Evolutionary conservation across 352 stramenopile genomes (phyloP), one percentile per base, ranked within the genome.

Genomic region (Peronosclerospora sorghi): DNA sequence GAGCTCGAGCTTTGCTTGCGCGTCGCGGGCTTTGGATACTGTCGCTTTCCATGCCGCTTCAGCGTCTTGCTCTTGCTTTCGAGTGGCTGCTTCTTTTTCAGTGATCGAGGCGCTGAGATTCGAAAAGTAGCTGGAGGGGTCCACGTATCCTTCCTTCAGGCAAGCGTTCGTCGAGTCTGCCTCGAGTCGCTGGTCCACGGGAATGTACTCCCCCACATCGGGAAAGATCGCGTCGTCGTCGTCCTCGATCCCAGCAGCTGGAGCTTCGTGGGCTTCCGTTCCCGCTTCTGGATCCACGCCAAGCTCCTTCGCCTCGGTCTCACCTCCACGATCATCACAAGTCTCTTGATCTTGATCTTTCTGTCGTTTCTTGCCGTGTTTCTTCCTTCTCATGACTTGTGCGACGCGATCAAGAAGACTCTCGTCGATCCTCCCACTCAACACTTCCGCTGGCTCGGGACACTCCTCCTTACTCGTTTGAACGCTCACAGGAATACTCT

Each of bases 391-490:
- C 41, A 70, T 53, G 12, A 65, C 35, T 10, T 76, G 56, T 2
- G 32, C 42, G 15, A 89, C 60, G 19, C 54, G 51, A 1, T 47
- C 39, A 38, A 89, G 68, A 20, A 84, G 45, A 4, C 58, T 38
- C 8, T 76, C 54, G 20, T 76, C 59, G 15, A 89, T 48, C 12
- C 73, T 62, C 1, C 73, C 76, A 45, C 49, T 72, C 1, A 80
- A 58, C 4, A 83, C 47, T 13, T 83, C 72, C 44, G 86, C 68
- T 0, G 58, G 45, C 29, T 73, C 72, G 0, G 68, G 73, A 36
- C 66, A 83, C 42, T 87, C 74, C 9, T 87, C 74, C 52, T 81
- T 86, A 42, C 73, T 87, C 12, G 65, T 58, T 41, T 87, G 78
- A 1, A 86, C 63, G 45, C 73, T 70, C 35, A 70, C 53, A 19